Evolutionary conservation across 2,329 filamentous ascomycete species (phyloP), one percentile per base, ranked within the genome.

Genomic region (Xylaria sp.): DNA sequence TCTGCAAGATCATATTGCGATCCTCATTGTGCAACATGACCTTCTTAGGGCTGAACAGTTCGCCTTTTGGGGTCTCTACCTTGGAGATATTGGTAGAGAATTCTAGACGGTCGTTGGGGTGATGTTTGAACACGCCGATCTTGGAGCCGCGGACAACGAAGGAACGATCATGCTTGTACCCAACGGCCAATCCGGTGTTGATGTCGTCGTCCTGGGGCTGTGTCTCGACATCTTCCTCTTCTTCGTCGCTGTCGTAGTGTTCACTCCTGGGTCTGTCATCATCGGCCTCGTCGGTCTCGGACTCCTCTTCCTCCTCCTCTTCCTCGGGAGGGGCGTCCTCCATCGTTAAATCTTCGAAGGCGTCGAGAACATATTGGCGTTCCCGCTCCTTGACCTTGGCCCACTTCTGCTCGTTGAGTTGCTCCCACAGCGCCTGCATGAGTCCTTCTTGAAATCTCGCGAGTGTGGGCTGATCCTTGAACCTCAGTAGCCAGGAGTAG

Each of bases 41-140:
- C 84, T 97, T 99, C 83, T 93, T 97, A 6, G 96, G 96, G 70
- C 91, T 94, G 84, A 99, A 98, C 0, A 94, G 85, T 78, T 91
- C 92, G 75, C 96, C 96, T 53, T 89, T 88, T 1, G 94, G 93
- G 0, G 95, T 97, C 79, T 94, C 91, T 60, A 99, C 93, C 81
- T 97, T 97, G 69, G 93, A 97, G 76, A 99, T 99, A 72, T 94
- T 98, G 69, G 96, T 99, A 13, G 93, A 93, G 80, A 98, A 99
- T 79, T 98, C 93, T 18, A 99, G 87, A 73, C 95, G 91, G 79
- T 98, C 97, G 82, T 97, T 93, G 0, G 90, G 86, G 0, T 94
- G 97, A 78, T 99, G 96, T 81, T 97, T 98, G 87, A 99, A 99
- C 48, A 99, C 96, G 63, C 96, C 96, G 79, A 99, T 99, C 86